These are phyloP conservation scores for Eucalyptus cloeziana DNA, from an alignment of 345 rosid genomes.

Conservation along the genomic window DNA sequence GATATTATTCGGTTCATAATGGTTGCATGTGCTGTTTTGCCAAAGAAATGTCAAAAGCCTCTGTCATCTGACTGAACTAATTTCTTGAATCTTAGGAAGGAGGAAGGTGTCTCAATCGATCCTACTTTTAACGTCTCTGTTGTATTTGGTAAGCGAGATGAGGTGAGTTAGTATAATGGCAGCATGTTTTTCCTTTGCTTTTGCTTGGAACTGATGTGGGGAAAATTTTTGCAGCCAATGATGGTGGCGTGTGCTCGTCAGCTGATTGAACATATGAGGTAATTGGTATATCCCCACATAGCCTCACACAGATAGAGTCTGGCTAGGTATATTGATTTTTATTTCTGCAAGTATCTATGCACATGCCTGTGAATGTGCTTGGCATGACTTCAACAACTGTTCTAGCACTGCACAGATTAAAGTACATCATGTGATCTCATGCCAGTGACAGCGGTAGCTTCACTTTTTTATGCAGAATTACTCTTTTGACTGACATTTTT, in stretches of 20 bases:
- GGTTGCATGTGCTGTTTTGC: not conserved
- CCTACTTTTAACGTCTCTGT: conserved; percentile 81
- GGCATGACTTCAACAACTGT: not conserved
- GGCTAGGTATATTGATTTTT: not conserved
- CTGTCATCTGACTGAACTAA: not conserved
- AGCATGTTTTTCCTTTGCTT: not conserved
- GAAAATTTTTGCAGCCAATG: conserved; percentile 40
- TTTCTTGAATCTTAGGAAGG: conserved; percentile 49
- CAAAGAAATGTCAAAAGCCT: not conserved
- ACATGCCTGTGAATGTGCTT: not conserved
- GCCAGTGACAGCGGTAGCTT: not conserved
- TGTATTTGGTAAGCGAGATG: conserved; percentile 85
- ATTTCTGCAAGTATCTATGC: not conserved
- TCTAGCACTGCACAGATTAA: not conserved
- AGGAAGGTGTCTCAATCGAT: conserved; percentile 64
- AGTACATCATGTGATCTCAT: not conserved
- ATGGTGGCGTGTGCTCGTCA: conserved; percentile 73
- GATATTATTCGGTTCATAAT: not conserved
- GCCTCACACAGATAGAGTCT: not conserved
- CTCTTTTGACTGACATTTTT: not conserved
- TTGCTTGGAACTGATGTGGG: not conserved
- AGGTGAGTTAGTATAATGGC: conserved; percentile 25
- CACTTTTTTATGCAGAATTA: not conserved
- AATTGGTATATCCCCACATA: not conserved
- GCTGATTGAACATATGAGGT: conserved; percentile 86